Conservation (phyloP, 2,329 filamentous ascomycete species). For the Paraphoma chrysanthemicola region DNA sequence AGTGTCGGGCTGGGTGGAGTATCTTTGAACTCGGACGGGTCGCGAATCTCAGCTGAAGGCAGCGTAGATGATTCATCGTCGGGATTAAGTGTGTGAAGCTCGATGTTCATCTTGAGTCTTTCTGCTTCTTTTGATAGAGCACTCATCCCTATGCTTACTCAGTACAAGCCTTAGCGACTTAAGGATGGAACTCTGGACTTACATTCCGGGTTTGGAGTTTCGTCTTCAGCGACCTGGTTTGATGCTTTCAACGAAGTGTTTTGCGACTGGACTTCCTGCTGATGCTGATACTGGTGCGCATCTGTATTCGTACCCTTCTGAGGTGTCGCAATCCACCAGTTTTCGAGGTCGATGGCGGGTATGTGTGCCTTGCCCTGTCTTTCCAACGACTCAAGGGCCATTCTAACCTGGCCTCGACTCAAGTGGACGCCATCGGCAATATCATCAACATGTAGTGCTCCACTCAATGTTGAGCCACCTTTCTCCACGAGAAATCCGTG, state of each 20-base stretch:
- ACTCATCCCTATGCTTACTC: too few species aligned
- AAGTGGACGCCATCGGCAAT: background rate
- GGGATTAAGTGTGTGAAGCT: background rate
- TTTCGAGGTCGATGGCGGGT: background rate
- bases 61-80: background rate
- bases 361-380: background rate
- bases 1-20: conserved; percentile 9
- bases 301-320: background rate
- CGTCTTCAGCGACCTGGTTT: too few species aligned
- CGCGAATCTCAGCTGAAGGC: background rate
- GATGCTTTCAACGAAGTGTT: too few species aligned
- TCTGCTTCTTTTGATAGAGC: background rate
- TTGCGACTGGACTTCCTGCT: too few species aligned
- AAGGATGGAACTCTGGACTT: too few species aligned
- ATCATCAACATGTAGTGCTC: background rate
- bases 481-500: background rate
- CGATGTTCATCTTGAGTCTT: background rate
- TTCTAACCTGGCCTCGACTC: background rate
- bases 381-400: background rate
- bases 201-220: too few species aligned
- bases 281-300: too few species aligned
- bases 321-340: background rate
- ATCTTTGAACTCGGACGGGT: conserved; percentile 4
- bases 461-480: background rate
- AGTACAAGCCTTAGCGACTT: too few species aligned